phyloP scores from a whole-genome alignment of 306 rosid genomes.

The Morella rubra region DNA sequence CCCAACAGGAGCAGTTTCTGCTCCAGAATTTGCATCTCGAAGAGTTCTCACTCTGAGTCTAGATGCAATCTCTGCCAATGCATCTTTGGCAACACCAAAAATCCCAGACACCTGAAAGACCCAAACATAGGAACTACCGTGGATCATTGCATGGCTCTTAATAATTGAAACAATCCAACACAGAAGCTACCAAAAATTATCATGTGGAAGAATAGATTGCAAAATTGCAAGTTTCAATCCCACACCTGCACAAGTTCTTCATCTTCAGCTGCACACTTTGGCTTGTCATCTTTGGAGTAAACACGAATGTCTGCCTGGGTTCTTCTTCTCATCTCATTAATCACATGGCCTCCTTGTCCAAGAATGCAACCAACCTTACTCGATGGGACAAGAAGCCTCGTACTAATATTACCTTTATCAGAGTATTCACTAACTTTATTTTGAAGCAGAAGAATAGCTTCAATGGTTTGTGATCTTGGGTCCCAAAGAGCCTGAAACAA shows the following conservation, averaged over 20 bases:
- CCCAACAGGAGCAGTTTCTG: slow-evolving; percentile 28
- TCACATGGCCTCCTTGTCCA: slow-evolving; percentile 45
- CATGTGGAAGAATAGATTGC: background rate
- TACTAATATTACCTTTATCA: slow-evolving; percentile 29
- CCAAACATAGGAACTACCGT: slow-evolving; percentile 5
- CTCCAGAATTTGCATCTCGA: slow-evolving; percentile 35
- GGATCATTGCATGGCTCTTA: background rate
- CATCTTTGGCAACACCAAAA: slow-evolving; percentile 32
- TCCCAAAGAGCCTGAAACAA: slow-evolving; percentile 31
- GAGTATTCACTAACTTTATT: slow-evolving; percentile 31
- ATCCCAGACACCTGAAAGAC: slow-evolving; percentile 34
- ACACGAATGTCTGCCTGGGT: slow-evolving; percentile 39
- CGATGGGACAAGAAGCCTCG: slow-evolving; percentile 39
- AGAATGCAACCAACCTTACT: slow-evolving; percentile 43
- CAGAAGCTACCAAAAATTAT: background rate
- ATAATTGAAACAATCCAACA: background rate
- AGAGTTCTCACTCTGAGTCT: slow-evolving; percentile 40
- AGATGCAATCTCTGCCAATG: slow-evolving; percentile 43
- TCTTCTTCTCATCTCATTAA: slow-evolving; percentile 41
- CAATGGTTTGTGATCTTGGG: slow-evolving; percentile 36
- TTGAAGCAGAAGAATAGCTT: slow-evolving; percentile 42
- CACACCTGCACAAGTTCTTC: slow-evolving; percentile 40
- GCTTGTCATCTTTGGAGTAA: slow-evolving; percentile 36
- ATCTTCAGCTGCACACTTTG: slow-evolving; percentile 40
- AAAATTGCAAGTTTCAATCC: slow-evolving; percentile 12